Evolutionary conservation across 1,139 yeast species (phyloP), one percentile per base, ranked within the genome.

Genomic region (Komagataea norvegica): DNA sequence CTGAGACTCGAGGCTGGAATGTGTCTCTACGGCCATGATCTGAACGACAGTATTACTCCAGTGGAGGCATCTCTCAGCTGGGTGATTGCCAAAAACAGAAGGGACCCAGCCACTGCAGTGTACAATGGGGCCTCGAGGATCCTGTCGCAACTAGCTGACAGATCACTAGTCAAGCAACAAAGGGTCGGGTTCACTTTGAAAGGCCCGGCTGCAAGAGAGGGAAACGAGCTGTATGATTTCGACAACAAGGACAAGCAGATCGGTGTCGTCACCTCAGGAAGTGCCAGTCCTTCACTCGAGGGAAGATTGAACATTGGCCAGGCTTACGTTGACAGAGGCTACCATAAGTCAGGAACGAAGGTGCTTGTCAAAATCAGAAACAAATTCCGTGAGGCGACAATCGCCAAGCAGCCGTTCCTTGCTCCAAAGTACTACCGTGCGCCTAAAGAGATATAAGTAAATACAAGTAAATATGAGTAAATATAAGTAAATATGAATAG

Each of bases 11-110:
- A 91, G 66, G 98, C 98, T 3, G 98, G 98, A 29, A 86, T 91
- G 96, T 91, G 98, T 63, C 72, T 91, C 41, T 91, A 91, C 54
- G 98, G 98, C 5, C 85, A 88, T 59, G 98, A 91, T 61, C 70
- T 91, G 52, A 74, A 72, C 44, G 95, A 87, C 52, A 64, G 67
- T n/a, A 78, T 74, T 30, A 81, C 95, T 2, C 98, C 98, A 13
- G 77, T 89, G 7, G 94, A 88, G 54, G 94, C 94, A 0, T 78
- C 91, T 1, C 72, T 91, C 49, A 72, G 86, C 35, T 91, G 98
- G 98, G 74, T 88, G 39, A 72, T 91, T 38, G 87, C 95, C 33
- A 87, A 88, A 67, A 57, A 76, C 21, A 80, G 96, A 61, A 75
- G 96, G 57, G 47, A 59, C 4, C 40, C 42, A 23, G 47, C 37